Conservation (phyloP, 306 rosid species). For the Ormosia semicastrata region DNA sequence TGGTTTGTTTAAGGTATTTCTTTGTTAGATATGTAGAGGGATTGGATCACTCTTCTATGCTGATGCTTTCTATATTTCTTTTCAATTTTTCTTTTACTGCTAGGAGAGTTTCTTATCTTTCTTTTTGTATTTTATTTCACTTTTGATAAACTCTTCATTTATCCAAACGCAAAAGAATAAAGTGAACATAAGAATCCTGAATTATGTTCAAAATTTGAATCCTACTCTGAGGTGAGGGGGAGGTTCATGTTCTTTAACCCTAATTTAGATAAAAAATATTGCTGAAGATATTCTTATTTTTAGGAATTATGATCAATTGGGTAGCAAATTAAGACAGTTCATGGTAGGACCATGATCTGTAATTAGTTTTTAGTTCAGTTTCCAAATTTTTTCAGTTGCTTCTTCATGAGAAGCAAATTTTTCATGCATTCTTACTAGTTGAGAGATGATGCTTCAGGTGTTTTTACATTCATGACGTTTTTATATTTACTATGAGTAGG, state of each 20-base stretch:
- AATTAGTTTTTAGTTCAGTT: background rate
- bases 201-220: background rate
- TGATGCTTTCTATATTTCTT: background rate
- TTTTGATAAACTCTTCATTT: background rate
- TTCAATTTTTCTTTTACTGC: background rate
- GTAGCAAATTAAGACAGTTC: background rate
- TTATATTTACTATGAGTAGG: constrained; percentile 51
- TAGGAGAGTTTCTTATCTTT: background rate
- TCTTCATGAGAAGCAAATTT: background rate
- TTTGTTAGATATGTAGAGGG: background rate
- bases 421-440: background rate
- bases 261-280: background rate
- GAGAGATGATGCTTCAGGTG: background rate
- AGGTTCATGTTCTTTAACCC: background rate
- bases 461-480: background rate
- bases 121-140: background rate
- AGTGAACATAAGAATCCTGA: background rate
- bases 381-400: constrained; percentile 3
- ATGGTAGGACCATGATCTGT: background rate
- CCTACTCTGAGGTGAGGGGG: background rate
- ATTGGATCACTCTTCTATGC: background rate
- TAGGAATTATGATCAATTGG: background rate
- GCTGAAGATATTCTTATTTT: background rate
- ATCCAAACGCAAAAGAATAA: background rate
- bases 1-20: background rate